phyloP scores from a whole-genome alignment of 2,329 filamentous ascomycete species.

The Fusarium nodosum region DNA sequence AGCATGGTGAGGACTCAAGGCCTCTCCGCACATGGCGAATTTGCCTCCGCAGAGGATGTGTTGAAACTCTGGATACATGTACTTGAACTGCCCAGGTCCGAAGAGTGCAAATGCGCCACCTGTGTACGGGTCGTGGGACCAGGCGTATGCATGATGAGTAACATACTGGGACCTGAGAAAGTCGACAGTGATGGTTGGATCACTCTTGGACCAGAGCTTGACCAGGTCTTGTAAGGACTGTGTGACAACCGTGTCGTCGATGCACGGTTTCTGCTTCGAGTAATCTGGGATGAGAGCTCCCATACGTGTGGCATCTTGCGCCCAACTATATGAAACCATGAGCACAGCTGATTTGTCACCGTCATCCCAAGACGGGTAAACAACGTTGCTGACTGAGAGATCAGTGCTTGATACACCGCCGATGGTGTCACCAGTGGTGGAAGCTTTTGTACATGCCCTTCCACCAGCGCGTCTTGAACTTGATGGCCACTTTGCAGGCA shows the following conservation, averaged over 20 bases:
- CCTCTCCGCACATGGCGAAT: conserved; percentile 56
- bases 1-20: conserved; percentile 55
- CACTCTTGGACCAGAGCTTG: conserved; percentile 14
- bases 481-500: conserved; percentile 33
- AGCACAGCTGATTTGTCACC: conserved; percentile 19
- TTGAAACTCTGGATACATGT: conserved; percentile 53
- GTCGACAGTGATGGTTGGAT: background rate
- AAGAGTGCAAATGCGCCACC: conserved; percentile 59
- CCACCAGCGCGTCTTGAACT: conserved; percentile 40
- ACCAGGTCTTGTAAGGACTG: conserved; percentile 32
- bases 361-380: conserved; percentile 35
- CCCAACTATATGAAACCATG: conserved; percentile 38
- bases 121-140: conserved; percentile 54
- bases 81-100: conserved; percentile 56
- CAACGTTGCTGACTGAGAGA: conserved; percentile 10
- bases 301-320: conserved; percentile 37
- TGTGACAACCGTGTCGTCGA: conserved; percentile 17
- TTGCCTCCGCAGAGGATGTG: conserved; percentile 47
- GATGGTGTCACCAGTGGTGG: rapidly evolving
- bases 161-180: conserved; percentile 24
- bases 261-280: background rate
- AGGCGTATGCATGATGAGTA: conserved; percentile 55
- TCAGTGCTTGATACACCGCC: conserved; percentile 27
- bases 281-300: conserved; percentile 33
- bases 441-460: conserved; percentile 22